A percentile compares a stretch with the other conserved stretches of the same genome.
These are phyloP conservation scores for Raphanus hybrid DNA, from an alignment of 441 rosid species.

Conservation along the genomic window DNA sequence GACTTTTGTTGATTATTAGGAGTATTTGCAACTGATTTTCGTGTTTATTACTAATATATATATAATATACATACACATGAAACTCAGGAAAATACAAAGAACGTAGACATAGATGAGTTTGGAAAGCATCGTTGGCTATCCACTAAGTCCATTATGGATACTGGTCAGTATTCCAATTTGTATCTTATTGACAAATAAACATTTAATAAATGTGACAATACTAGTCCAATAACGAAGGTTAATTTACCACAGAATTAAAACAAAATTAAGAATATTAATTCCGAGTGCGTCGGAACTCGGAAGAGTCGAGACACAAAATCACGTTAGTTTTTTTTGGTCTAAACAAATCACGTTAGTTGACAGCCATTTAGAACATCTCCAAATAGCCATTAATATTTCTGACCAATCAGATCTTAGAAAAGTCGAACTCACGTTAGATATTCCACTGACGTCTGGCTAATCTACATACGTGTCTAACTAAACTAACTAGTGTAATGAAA, in stretches of 20 bases:
- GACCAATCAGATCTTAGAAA: slow-evolving; percentile 36
- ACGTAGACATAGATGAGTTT: slow-evolving; percentile 7
- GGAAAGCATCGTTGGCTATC: slow-evolving; percentile 37
- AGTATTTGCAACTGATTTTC: slow-evolving; percentile 1
- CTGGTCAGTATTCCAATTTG: slow-evolving; percentile 21
- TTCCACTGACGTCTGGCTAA: slow-evolving; percentile 22
- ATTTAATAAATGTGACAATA: background rate
- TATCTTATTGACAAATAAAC: background rate
- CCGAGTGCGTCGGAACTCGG: slow-evolving; percentile 38
- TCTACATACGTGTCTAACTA: slow-evolving; percentile 3
- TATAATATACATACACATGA: background rate
- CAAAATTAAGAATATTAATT: slow-evolving; percentile 19
- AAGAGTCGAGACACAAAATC: slow-evolving; percentile 35
- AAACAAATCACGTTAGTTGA: slow-evolving; percentile 38
- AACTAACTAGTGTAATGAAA: background rate
- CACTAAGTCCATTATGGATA: slow-evolving; percentile 24
- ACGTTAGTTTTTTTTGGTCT: slow-evolving; percentile 25
- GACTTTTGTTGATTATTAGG: background rate
- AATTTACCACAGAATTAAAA: background rate
- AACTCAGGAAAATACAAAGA: slow-evolving; percentile 12
- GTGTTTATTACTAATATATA: background rate
- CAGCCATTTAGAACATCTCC: slow-evolving; percentile 43
- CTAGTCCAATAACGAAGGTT: slow-evolving; percentile 18
- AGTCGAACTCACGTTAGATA: slow-evolving; percentile 36
- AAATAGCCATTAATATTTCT: slow-evolving; percentile 36